Evolutionary conservation across 768 basidiomycete genomes (phyloP), one percentile per base, ranked within the genome.

Genomic region (Boletus rubropictus): DNA sequence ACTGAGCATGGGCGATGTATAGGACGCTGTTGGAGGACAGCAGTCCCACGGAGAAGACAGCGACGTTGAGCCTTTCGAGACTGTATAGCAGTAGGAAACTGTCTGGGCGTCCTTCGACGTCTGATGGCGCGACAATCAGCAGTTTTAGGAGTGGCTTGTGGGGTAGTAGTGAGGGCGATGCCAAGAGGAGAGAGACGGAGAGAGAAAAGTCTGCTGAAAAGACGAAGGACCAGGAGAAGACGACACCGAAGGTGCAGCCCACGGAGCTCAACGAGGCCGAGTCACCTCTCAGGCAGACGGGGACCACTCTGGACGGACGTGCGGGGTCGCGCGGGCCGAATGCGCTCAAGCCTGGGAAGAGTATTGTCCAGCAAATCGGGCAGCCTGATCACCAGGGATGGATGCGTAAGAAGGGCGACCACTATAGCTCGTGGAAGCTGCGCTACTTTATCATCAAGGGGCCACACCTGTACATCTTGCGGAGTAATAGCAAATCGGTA

Each of bases 351-450:
- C 74, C 72, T 25, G 88, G 87, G 0, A 72, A 75, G 63, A 90
- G 81, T 49, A 86, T 96, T 40, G 65, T 96, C 45, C 82, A 90
- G 46, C 89, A 95, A 67, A 92, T 99, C 51, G 96, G 95, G 4
- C 78, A 78, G 21, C 81, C 91, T 14, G 96, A 99, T 68, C 82
- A 89, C 63, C 73, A 76, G 27, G 96, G 96, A 7, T 97, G 90
- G 85, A 85, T 99, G 86, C 79, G 88, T 61, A 99, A 98, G 78
- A 90, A 84, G 71, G 89, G 89, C 1, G 96, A 96, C 39, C 73
- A 84, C 53, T 97, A 96, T 65, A 93, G 89, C 57, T 73, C 77
- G 17, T 99, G 96, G 96, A 97, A 96, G 71, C 59, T 75, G 51
- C 73, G 95, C 37, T 99, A 88, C 70, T 90, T 95, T 58, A 80